Conservation (phyloP, 2,329 filamentous ascomycete genomes). For the Penicillium griseofulvum region DNA sequence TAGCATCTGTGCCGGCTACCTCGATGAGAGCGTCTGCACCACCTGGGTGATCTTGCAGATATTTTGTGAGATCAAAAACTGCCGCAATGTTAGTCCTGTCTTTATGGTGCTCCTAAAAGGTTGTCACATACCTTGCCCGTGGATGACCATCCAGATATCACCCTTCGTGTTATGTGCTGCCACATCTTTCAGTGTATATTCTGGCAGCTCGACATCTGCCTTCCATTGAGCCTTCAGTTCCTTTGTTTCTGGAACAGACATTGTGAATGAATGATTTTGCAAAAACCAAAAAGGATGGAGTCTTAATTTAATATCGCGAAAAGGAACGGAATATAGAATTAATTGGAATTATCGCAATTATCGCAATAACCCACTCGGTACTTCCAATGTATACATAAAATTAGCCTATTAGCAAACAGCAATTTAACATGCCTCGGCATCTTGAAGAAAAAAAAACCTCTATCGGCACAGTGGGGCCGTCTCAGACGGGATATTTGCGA, state of each 20-base stretch:
- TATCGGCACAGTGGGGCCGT: neutral
- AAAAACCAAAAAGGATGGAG: neutral
- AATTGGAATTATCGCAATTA: neutral
- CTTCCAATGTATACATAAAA: neutral
- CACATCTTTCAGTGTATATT: slow-evolving; percentile 37
- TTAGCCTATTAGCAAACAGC: neutral
- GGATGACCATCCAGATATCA: slow-evolving; percentile 57
- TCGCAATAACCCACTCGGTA: neutral
- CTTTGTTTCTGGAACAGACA: slow-evolving; percentile 13
- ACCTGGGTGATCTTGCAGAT: slow-evolving; percentile 58
- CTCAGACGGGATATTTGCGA: neutral
- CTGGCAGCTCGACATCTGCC: slow-evolving; percentile 13
- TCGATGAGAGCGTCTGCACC: slow-evolving; percentile 43
- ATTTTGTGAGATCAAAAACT: slow-evolving; percentile 61
- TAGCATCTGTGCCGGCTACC: slow-evolving; percentile 44
- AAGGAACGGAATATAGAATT: neutral
- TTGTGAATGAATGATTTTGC: neutral
- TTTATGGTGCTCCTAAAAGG: neutral
- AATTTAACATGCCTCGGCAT: slow-evolving; percentile 1
- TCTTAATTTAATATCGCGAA: neutral
- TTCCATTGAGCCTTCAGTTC: slow-evolving; percentile 18
- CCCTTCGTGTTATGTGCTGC: slow-evolving; percentile 49
- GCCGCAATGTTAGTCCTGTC: neutral
- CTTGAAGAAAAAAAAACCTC: neutral
- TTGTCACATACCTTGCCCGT: slow-evolving; percentile 50